Base-by-base conservation (phyloP, 179 eudicot genomes). In the Spergularia azorica region DNA sequence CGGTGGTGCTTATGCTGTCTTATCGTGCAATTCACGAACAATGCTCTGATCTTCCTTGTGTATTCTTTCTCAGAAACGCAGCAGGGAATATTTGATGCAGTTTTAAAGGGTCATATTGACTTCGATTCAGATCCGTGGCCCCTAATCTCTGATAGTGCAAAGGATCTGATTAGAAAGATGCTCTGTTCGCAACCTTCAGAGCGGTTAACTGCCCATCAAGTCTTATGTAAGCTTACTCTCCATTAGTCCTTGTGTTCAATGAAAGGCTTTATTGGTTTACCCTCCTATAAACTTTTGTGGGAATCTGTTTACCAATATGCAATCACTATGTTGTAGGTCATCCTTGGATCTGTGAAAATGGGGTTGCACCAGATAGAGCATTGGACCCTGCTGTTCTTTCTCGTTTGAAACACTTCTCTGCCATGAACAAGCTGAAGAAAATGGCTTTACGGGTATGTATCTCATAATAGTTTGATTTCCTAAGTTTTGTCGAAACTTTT, bases 261-360 rank as follows among this genome's bases (percentile, higher is more conserved):
- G 36, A 56, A 41, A 17, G 63, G 59, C 62, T 52, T 38, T 59
- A 16, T 60, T 18, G 15, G 15, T 1, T 14, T 50, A 48, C 52
- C 64, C 48, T 13, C 39, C 5, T 74, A 18, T 48, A 41, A 77
- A 69, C 38, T 67, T 73, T 69, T 51, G 32, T 64, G 74, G 62
- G 57, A 39, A 50, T 52, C n/a, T 15, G 74, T 60, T 61, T 21
- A 58, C 62, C n/a, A 58, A 38, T 55, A 43, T 58, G 26, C 75
- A 36, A 50, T 41, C 14, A 9, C 62, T 15, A 18, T 70, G 72
- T 60, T 78, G 5, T 77, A 94, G 98, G 97, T 84, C 98, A 95
- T 91, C 98, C 98, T 69, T 95, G 98, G 98, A 90, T 95, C 70
- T 93, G 93, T 80, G 97, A 95, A 86, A 91, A 94, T 77, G 98